Evolutionary conservation across 345 rosid genomes (phyloP).

Genomic region (Eucalyptus polyanthemos): DNA sequence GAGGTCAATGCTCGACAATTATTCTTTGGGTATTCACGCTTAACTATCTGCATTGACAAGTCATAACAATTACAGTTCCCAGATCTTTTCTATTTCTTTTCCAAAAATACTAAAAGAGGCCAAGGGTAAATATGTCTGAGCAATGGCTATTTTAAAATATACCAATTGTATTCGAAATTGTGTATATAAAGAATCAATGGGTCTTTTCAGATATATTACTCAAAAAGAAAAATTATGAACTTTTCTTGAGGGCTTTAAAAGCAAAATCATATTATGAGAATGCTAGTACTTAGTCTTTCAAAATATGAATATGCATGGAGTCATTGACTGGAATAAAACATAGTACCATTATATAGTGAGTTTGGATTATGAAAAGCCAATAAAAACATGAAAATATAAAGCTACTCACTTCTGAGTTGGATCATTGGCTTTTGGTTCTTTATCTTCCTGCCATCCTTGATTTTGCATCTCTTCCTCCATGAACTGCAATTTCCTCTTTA

Average conservation of each 20-base stretch:
- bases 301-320: no score
- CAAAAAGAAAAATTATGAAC: neutral
- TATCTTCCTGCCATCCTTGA: neutral
- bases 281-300: no score
- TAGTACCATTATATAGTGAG: no score
- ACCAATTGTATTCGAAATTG: neutral
- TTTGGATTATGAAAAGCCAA: neutral
- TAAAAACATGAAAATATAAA: neutral
- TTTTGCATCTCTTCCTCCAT: neutral
- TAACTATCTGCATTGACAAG: neutral
- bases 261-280: neutral
- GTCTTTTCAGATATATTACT: neutral
- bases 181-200: neutral
- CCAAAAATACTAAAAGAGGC: neutral
- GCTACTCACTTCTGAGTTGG: neutral
- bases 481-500: neutral
- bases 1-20: neutral
- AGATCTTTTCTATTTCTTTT: neutral
- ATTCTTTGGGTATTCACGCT: neutral
- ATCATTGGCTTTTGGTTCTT: neutral
- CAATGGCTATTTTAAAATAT: neutral
- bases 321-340: no score
- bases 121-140: neutral
- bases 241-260: neutral
- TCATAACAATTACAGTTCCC: neutral